A percentile compares a stretch with the other conserved stretches of the same genome.
phyloP scores from a whole-genome alignment of 768 basidiomycete genomes.

The Wakefieldia striispora region DNA sequence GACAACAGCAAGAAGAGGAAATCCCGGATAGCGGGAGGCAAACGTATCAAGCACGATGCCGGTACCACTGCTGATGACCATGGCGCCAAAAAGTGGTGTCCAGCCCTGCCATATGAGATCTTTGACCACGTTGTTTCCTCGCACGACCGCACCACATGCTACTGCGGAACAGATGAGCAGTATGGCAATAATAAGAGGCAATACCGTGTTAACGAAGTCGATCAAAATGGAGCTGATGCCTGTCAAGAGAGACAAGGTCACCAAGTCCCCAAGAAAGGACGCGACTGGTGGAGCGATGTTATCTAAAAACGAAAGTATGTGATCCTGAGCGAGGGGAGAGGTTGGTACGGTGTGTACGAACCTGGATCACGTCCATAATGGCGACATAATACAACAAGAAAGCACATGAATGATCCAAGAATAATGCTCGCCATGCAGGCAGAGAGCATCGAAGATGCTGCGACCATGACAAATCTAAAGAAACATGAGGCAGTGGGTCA shows the following conservation, averaged over 20 bases:
- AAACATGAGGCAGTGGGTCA: conserved; percentile 3
- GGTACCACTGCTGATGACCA: conserved; percentile 83
- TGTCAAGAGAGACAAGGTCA: conserved; percentile 86
- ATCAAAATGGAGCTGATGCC: conserved; percentile 70
- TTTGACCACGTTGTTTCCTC: conserved; percentile 65
- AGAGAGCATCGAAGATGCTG: conserved; percentile 76
- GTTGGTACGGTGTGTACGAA: conserved; percentile 27
- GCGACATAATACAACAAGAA: conserved; percentile 75
- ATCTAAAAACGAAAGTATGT: conserved; percentile 43
- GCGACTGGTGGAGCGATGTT: conserved; percentile 97
- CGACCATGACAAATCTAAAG: conserved; percentile 70
- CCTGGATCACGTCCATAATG: conserved; percentile 82
- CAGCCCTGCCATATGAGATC: conserved; percentile 83
- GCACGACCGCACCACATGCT: conserved; percentile 52
- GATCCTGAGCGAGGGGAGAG: not conserved
- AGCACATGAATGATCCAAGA: conserved; percentile 92
- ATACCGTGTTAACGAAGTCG: conserved; percentile 56
- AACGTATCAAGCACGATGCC: conserved; percentile 92
- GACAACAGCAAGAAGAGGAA: conserved; percentile 82
- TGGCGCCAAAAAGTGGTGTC: conserved; percentile 87
- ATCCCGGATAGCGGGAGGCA: conserved; percentile 84
- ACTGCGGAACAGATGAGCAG: conserved; percentile 48
- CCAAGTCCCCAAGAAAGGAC: conserved; percentile 86
- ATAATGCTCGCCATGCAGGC: conserved; percentile 74
- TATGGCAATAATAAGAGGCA: conserved; percentile 57